Conservation (phyloP, 1,284 basidiomycete genomes). For the Apiotrichum siamense region DNA sequence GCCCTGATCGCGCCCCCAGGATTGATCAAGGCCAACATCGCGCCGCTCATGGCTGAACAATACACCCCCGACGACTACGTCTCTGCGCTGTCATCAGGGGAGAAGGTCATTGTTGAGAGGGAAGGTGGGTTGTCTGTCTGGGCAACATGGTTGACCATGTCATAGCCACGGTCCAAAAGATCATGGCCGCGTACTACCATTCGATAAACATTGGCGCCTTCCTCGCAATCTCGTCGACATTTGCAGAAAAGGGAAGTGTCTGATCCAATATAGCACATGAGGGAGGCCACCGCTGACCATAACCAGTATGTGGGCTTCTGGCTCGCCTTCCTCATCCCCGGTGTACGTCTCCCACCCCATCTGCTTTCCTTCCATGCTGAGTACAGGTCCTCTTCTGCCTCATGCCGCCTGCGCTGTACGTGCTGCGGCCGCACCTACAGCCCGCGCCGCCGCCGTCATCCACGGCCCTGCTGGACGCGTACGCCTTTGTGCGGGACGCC, state of each 20-base stretch:
- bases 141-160: background rate
- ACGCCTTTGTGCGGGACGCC: background rate
- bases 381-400: slow-evolving; percentile 20
- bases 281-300: background rate
- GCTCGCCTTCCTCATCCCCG: slow-evolving; percentile 21
- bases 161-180: slow-evolving; percentile 23
- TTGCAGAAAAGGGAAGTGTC: slow-evolving; percentile 22
- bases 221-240: slow-evolving; percentile 22
- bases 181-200: slow-evolving; percentile 28
- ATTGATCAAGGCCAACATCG: slow-evolving; percentile 23
- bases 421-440: slow-evolving; percentile 10
- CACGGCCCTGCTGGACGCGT: slow-evolving; percentile 11
- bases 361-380: no score
- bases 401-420: slow-evolving; percentile 20
- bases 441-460: slow-evolving; percentile 10
- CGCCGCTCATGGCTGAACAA: slow-evolving; percentile 25
- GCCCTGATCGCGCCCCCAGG: slow-evolving; percentile 10
- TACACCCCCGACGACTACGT: slow-evolving; percentile 15
- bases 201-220: slow-evolving; percentile 27
- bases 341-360: slow-evolving; percentile 5
- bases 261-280: slow-evolving; percentile 27
- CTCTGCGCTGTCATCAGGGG: slow-evolving; percentile 2
- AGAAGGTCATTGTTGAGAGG: slow-evolving; percentile 20
- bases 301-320: slow-evolving; percentile 19
- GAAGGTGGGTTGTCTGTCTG: slow-evolving; percentile 9